A percentile compares a stretch with the other conserved stretches of the same genome.
Conservation (phyloP, 2,329 filamentous ascomycete species). For the Bisporella sp. region DNA sequence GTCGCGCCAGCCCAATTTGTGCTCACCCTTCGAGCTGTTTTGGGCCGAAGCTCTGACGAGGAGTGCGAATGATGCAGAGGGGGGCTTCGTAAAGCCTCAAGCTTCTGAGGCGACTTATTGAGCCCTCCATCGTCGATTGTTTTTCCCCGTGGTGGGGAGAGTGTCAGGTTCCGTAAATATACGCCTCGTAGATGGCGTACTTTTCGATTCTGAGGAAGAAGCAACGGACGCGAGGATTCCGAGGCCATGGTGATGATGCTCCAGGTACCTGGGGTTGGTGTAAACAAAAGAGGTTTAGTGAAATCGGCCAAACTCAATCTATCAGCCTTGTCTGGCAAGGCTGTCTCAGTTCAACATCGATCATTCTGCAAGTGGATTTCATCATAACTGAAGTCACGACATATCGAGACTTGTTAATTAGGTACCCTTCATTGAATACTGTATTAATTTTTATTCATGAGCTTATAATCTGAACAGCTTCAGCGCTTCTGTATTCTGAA, state of each 20-base stretch:
- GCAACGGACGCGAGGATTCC: slow-evolving; percentile 35
- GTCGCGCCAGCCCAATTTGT: slow-evolving; percentile 56
- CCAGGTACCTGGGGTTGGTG: too few relatives aligned
- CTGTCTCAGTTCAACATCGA: too few relatives aligned
- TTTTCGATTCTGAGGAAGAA: slow-evolving; percentile 72
- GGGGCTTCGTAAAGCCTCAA: slow-evolving; percentile 39
- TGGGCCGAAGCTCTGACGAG: slow-evolving; percentile 38
- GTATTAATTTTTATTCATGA: too few relatives aligned
- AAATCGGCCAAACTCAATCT: too few relatives aligned
- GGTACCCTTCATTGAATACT: too few relatives aligned
- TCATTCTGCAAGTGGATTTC: too few relatives aligned
- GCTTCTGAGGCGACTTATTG: slow-evolving; percentile 58
- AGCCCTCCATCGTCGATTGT: slow-evolving; percentile 74
- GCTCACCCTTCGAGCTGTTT: slow-evolving; percentile 47
- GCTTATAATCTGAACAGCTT: too few relatives aligned
- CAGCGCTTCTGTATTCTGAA: too few relatives aligned
- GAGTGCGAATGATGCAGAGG: slow-evolving; percentile 50
- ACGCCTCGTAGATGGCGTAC: slow-evolving; percentile 83
- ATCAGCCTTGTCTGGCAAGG: too few relatives aligned
- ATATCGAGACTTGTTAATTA: too few relatives aligned
- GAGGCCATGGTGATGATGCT: slow-evolving; percentile 16
- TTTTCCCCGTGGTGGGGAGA: slow-evolving; percentile 48
- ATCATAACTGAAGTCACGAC: too few relatives aligned
- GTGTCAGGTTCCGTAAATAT: slow-evolving; percentile 76
- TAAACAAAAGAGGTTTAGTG: too few relatives aligned